These are phyloP conservation scores for Saturnispora silvae DNA, from an alignment of 805 yeast species.

Conservation along the genomic window DNA sequence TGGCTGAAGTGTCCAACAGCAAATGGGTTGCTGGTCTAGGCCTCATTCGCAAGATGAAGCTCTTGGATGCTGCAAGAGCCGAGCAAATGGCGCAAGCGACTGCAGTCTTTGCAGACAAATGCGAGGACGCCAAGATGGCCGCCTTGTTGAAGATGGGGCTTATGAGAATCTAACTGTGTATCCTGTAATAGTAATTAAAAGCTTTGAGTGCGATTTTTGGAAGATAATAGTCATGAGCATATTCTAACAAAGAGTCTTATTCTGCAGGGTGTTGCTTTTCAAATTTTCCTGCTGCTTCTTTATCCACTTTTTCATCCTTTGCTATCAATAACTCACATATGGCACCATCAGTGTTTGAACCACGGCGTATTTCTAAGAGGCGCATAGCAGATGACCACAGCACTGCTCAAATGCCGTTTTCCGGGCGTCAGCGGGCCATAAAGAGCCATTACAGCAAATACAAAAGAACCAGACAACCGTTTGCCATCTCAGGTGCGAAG, in stretches of 20 bases:
- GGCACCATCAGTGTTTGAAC: no score
- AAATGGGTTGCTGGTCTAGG: constrained; percentile 13
- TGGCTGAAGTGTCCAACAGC: constrained; percentile 8
- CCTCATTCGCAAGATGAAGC: constrained; percentile 11
- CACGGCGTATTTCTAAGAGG: no score
- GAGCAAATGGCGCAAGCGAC: constrained; percentile 6
- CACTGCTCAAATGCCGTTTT: no score
- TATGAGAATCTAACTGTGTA: constrained; percentile 10
- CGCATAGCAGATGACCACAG: no score
- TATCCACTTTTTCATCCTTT: no score
- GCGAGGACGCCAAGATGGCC: constrained; percentile 9
- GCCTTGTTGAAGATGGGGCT: constrained; percentile 12
- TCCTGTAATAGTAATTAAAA: not conserved
- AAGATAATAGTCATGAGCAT: no score
- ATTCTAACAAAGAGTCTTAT: no score
- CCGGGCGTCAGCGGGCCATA: no score
- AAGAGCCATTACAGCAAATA: no score
- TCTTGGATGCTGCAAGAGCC: constrained; percentile 1
- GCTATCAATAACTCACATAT: no score
- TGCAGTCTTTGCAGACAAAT: constrained; percentile 6
- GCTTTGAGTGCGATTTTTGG: not conserved
- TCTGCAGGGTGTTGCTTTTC: no score
- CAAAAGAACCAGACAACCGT: constrained; percentile 28
- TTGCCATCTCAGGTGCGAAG: constrained; percentile 40
- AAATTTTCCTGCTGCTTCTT: no score